Base-by-base conservation (phyloP, 2,329 filamentous ascomycete genomes). In the Pestalotiopsis fici region DNA sequence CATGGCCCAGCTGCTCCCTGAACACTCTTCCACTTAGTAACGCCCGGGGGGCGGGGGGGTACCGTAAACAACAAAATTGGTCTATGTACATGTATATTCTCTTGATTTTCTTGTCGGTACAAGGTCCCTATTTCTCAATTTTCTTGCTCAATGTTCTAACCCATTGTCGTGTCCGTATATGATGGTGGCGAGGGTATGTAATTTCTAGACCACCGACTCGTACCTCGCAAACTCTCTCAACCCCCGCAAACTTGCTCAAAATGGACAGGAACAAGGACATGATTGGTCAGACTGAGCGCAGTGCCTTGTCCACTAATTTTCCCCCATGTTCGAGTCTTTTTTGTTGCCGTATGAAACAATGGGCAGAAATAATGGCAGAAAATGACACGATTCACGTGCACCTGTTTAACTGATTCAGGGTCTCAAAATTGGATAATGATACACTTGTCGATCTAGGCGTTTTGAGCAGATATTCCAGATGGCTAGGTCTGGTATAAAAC, bases 221-320 rank as follows among this genome's bases (percentile, higher is more conserved):
- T 31, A 23, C 55, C 23, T 60, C 57, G 57, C 57, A 60, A 60
- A 60, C 57, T 12, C n/a, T 31, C 57, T 60, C 57, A 60, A 60
- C 28, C 57, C 57, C 57, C 57, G 57, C 57, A 60, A 60, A 60
- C 57, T 60, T 60, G 57, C 57, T 60, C 57, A 60, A 60, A 39
- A 60, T 15, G 57, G 57, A 60, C 57, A 60, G 23, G n/a, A 27
- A n/a, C 57, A 12, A 4, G 25, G 31, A 60, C 57, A 27, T 60
- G 57, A 60, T 60, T 60, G 57, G 57, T 31, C 18, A 27, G 23
- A 15, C 25, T 31, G 2, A 27, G 5, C 31, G 11, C 28, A 4
- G 21, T 11, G 9, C 28, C 28, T 60, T 12, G 18, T 18, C 18
- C 21, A 54, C 21, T 9, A 18, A 54, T 25, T n/a, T n/a, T 2